A percentile compares a stretch with the other conserved stretches of the same genome.
Conservation (phyloP, 306 rosid genomes). For the Canavalia gladiata region DNA sequence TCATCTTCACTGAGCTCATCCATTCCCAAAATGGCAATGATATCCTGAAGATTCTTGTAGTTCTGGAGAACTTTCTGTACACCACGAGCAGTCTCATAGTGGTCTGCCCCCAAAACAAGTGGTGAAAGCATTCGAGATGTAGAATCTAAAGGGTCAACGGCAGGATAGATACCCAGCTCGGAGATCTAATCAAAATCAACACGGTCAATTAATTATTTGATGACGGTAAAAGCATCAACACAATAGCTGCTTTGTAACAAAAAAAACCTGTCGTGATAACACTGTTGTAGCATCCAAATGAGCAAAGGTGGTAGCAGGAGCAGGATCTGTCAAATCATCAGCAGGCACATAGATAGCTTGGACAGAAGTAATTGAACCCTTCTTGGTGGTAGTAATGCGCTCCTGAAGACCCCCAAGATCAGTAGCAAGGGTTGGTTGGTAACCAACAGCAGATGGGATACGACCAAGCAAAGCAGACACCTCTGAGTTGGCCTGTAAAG, state of each 20-base stretch:
- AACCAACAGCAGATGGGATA: slow-evolving; percentile 99
- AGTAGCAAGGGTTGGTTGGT: slow-evolving; percentile 97
- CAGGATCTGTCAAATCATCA: slow-evolving; percentile 99
- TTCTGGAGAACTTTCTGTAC: slow-evolving; percentile 95
- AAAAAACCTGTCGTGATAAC: slow-evolving; percentile 87
- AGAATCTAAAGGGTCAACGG: slow-evolving; percentile 96
- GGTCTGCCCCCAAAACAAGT: slow-evolving; percentile 89
- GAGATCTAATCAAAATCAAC: slow-evolving; percentile 70
- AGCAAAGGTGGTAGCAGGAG: slow-evolving; percentile 99
- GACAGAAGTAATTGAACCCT: slow-evolving; percentile 98
- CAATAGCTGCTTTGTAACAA: neutral
- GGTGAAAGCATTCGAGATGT: slow-evolving; percentile 99
- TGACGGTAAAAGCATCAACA: neutral
- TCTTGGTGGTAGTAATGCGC: slow-evolving; percentile 98
- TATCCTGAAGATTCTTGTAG: slow-evolving; percentile 99
- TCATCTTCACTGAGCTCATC: slow-evolving; percentile 99
- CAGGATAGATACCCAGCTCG: slow-evolving; percentile 98
- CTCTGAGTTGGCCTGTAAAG: slow-evolving; percentile 95
- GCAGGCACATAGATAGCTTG: slow-evolving; percentile 99
- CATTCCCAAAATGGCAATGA: slow-evolving; percentile 99
- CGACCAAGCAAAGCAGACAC: slow-evolving; percentile 99
- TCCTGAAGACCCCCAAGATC: slow-evolving; percentile 99
- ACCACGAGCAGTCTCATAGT: slow-evolving; percentile 98
- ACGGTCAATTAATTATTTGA: neutral
- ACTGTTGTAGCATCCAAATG: slow-evolving; percentile 99